Base-by-base conservation (phyloP, 2,329 filamentous ascomycete genomes). In the Orbilia blumenaviensis region DNA sequence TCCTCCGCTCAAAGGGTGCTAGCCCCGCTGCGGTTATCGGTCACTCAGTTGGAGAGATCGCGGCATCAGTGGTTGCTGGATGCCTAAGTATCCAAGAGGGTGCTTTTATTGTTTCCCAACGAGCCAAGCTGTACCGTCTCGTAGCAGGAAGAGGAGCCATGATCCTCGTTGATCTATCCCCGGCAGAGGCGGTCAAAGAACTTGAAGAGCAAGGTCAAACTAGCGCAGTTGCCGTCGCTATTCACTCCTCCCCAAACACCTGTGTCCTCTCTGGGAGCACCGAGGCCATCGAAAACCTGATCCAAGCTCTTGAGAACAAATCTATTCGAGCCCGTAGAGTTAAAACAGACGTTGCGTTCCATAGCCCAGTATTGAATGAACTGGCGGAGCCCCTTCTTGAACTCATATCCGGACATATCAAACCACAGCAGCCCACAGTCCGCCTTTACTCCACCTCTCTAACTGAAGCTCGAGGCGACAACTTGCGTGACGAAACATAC, bases 11-110 rank as follows among this genome's bases (percentile, higher is more conserved):
- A 4, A 80, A 81, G 27, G 82, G 82, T 0, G 32, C 83, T 0
- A 29, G 62, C 2, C 83, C 84, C 0, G 62, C 80, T 7, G 83
- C 83, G 0, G 79, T 85, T 4, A 82, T 84, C 41, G 84, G 84
- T 0, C 84, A 85, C 63, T 84, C 84, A 0, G 81, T 84, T 1
- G 84, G 84, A 1, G 84, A 85, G 69, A 83, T 84, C 9, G 83
- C 84, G 1, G 83, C 83, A 1, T 78, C 82, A 1, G 83, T 84
- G 14, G 81, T 81, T 1, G 82, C 81, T 16, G 82, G 82, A 4
- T 81, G 78, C 23, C 60, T 84, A 5, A 82, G 80, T 0, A 73
- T 78, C 0, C 71, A 80, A 23, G 83, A 85, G 63, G 84, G 83
- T 0, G 79, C 81, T 0, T 54, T 83, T 1, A 76, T 84, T 23